Percentiles rank a stretch among this genome's conserved stretches.
These are phyloP conservation scores for Graphilbum fragrans DNA, from an alignment of 2,329 filamentous ascomycete species.

Conservation along the genomic window DNA sequence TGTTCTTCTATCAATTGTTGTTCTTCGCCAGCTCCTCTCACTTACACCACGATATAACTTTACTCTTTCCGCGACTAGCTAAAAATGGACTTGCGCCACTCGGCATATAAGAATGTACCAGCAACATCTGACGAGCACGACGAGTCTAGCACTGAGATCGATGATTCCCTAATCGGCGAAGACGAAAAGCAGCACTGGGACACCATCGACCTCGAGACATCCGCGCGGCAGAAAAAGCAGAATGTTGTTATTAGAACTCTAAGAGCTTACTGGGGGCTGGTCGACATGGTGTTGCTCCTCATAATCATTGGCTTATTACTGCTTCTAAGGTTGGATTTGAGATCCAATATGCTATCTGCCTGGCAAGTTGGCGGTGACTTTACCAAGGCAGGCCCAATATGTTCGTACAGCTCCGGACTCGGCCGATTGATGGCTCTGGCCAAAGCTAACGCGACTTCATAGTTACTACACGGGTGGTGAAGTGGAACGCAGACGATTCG, in stretches of 20 bases:
- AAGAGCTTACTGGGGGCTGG: conserved; percentile 16
- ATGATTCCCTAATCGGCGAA: conserved; percentile 19
- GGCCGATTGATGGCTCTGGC: neutral
- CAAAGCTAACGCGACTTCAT: neutral
- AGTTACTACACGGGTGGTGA: conserved; percentile 24
- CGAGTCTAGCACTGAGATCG: conserved; percentile 19
- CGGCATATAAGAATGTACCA: conserved; percentile 4
- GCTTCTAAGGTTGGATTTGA: conserved; percentile 8
- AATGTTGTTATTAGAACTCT: conserved; percentile 1
- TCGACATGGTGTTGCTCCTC: conserved; percentile 20
- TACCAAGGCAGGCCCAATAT: conserved; percentile 21
- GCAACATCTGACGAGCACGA: conserved; percentile 1
- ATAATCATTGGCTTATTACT: conserved; percentile 18
- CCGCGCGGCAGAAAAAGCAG: conserved; percentile 6
- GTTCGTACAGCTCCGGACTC: conserved; percentile 10
- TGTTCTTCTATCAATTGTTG: too few relatives aligned
- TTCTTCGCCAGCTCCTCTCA: too few relatives aligned
- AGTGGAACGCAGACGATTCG: conserved; percentile 23
- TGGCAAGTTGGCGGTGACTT: conserved; percentile 26
- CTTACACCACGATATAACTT: too few relatives aligned
- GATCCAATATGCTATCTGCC: conserved; percentile 1
- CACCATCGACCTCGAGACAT: conserved; percentile 4
- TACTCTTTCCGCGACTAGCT: too few relatives aligned
- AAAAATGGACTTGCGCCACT: too few relatives aligned
- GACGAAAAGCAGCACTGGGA: conserved; percentile 19